Conservation (phyloP, 495 filamentous ascomycete species). For the Hypoxylon cercidicola region DNA sequence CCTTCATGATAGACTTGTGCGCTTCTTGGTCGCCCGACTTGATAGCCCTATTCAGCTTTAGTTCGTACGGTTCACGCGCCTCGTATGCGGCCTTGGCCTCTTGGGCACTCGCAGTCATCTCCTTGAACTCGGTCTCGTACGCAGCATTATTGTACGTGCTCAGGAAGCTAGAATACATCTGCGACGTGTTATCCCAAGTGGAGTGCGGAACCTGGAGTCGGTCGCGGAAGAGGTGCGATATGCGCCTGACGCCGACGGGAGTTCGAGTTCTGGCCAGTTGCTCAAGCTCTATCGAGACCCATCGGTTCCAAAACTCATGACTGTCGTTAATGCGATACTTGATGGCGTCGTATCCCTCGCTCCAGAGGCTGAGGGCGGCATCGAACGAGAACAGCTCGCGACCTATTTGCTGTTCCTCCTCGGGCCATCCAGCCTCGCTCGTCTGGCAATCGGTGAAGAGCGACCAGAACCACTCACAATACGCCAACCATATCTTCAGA, state of each 20-base stretch:
- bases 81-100: slow-evolving; percentile 75
- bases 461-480: slow-evolving; percentile 86
- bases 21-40: slow-evolving; percentile 66
- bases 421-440: slow-evolving; percentile 70
- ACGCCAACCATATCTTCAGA: slow-evolving; percentile 85
- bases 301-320: slow-evolving; percentile 88
- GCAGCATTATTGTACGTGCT: slow-evolving; percentile 76
- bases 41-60: slow-evolving; percentile 68
- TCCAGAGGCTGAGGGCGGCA: slow-evolving; percentile 79
- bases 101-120: slow-evolving; percentile 70
- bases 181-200: slow-evolving; percentile 85
- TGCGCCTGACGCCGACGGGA: slow-evolving; percentile 68
- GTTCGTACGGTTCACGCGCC: slow-evolving; percentile 76
- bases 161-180: slow-evolving; percentile 82
- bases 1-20: slow-evolving; percentile 67
- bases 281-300: slow-evolving; percentile 69
- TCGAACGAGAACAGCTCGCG: slow-evolving; percentile 84
- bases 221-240: slow-evolving; percentile 75
- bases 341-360: slow-evolving; percentile 78
- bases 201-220: slow-evolving; percentile 83
- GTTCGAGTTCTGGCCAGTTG: slow-evolving; percentile 64
- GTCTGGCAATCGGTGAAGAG: slow-evolving; percentile 74
- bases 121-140: slow-evolving; percentile 84
- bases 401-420: slow-evolving; percentile 79
- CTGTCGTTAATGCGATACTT: slow-evolving; percentile 86